Evolutionary conservation across 768 basidiomycete genomes (phyloP).

Genomic region (Tulasnella sp.): DNA sequence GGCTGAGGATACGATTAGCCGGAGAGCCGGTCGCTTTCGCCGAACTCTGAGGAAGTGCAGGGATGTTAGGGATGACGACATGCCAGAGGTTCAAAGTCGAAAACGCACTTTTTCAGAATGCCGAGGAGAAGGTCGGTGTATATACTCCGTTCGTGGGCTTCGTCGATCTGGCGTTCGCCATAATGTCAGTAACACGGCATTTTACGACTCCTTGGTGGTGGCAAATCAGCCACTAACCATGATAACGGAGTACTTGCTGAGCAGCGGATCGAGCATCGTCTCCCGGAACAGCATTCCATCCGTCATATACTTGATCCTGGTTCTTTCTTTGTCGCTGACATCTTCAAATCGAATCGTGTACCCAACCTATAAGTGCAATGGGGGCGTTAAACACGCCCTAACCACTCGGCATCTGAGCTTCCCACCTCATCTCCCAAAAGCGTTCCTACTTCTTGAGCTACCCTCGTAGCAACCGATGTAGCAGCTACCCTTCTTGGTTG

Average conservation of each 20-base stretch:
- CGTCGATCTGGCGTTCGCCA: slow-evolving; percentile 75
- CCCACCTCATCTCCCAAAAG: slow-evolving; percentile 82
- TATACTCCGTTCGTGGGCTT: slow-evolving; percentile 94
- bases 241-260: slow-evolving; percentile 90
- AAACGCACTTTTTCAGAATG: slow-evolving; percentile 81
- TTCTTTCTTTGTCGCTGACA: slow-evolving; percentile 75
- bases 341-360: slow-evolving; percentile 98
- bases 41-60: slow-evolving; percentile 89
- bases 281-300: slow-evolving; percentile 98
- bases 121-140: slow-evolving; percentile 92
- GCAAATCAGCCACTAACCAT: slow-evolving; percentile 59
- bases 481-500: slow-evolving; percentile 93
- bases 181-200: not conserved
- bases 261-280: slow-evolving; percentile 82
- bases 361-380: slow-evolving; percentile 64
- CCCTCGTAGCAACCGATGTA: slow-evolving; percentile 86
- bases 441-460: slow-evolving; percentile 87
- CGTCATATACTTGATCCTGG: slow-evolving; percentile 92
- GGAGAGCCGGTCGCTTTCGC: slow-evolving; percentile 81
- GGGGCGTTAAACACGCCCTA: not conserved
- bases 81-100: slow-evolving; percentile 51
- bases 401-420: not conserved
- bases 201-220: not conserved
- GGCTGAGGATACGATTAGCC: slow-evolving; percentile 92
- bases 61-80: slow-evolving; percentile 80